Base-by-base conservation (phyloP, 306 rosid genomes). In the Vigna hirtella region DNA sequence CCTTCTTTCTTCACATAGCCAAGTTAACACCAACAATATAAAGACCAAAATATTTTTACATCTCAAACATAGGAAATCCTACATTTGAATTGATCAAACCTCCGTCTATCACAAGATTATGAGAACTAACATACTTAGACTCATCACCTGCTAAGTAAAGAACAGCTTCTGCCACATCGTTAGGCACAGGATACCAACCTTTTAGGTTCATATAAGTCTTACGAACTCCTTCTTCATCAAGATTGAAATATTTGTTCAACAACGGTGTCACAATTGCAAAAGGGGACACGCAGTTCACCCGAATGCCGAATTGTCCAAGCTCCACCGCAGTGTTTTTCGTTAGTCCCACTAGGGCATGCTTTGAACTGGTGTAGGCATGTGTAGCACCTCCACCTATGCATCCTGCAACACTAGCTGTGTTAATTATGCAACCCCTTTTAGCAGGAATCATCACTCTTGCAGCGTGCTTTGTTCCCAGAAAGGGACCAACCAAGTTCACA, bases 91-190 rank as follows among this genome's bases (percentile, higher is more conserved):
- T 20, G 0, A 47, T 66, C 6, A 9, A 85, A 0, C 91, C 96
- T 12, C 91, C 93, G 49, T 88, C 91, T 1, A 90, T 26, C 5
- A 85, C 1, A 0, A 87, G 79, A 64, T 90, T 70, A 14, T 66
- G 87, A 0, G 91, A 88, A 70, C 85, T 85, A 10, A 88, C 86
- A 34, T 64, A 86, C 66, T 72, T 85, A 2, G 96, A 85, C 11
- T 85, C 90, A 40, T 90, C 88, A 45, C 86, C 62, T 3, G 47
- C 93, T n/a, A 90, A 56, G 32, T 78, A 90, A 4, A 88, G 68
- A 12, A 59, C 91, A 70, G 89, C 89, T 42, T 88, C 86, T 16
- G 89, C 95, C 48, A 88, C 74, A 65, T 90, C 92, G 0, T 82
- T 78, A 0, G 79, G 56, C 74, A 13, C 20, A 5, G 82, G 53